Percentiles rank a stretch among this genome's conserved stretches.
Conservation (phyloP, 495 filamentous ascomycete genomes). For the Rostrohypoxylon terebratum region DNA sequence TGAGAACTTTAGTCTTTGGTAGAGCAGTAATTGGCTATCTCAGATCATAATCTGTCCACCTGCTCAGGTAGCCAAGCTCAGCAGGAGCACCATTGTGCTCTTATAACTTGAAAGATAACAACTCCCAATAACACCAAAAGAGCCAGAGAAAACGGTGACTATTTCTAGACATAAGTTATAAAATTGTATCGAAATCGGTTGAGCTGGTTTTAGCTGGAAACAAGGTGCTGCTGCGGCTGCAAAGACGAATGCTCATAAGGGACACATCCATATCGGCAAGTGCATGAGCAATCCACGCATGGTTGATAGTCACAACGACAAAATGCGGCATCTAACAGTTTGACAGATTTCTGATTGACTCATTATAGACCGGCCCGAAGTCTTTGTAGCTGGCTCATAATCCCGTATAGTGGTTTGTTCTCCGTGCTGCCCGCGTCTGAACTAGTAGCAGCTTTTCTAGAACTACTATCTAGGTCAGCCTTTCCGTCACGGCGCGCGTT, state of each 20-base stretch:
- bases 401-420: conserved; percentile 68
- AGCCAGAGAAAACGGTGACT: too few species aligned
- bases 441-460: conserved; percentile 45
- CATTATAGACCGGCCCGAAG: conserved; percentile 79
- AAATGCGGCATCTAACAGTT: neutral
- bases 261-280: neutral
- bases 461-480: conserved; percentile 44
- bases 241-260: neutral
- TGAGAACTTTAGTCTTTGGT: too few species aligned
- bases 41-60: neutral
- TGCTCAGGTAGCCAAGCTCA: neutral
- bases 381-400: conserved; percentile 83
- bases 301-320: neutral
- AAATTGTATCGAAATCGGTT: too few species aligned
- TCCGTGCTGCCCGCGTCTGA: conserved; percentile 44
- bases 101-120: neutral
- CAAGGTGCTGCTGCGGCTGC: too few species aligned
- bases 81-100: conserved; percentile 35
- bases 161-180: too few species aligned
- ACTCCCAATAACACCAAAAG: too few species aligned
- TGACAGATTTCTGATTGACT: conserved; percentile 1
- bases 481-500: conserved; percentile 46
- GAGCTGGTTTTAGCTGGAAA: too few species aligned
- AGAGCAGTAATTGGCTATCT: conserved; percentile 12
- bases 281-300: neutral